Evolutionary conservation across 2,329 filamentous ascomycete genomes (phyloP), one percentile per base, ranked within the genome.

Genomic region (Penicillium sp.): DNA sequence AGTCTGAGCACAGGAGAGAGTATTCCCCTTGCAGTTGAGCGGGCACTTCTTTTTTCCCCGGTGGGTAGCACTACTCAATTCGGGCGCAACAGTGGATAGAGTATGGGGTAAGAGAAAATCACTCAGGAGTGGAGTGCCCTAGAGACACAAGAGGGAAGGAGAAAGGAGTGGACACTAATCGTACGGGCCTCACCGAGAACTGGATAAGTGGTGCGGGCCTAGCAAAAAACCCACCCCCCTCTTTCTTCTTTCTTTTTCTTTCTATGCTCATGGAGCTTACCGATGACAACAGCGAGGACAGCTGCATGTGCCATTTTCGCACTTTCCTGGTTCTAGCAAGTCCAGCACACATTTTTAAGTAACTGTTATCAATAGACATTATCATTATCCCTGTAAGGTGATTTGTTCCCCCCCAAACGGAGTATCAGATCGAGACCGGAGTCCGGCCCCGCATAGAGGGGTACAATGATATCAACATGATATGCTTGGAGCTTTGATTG

Each of bases 391-490:
- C 31, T 5, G 23, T 21, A 9, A 7, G 5, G 16, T 50, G 43
- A 44, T 44, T 52, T 43, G 40, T 46, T 16, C 40, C 40, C 23
- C n/a, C n/a, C n/a, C n/a, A n/a, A n/a, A n/a, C 42, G 42, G 42
- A 33, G 42, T 31, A 45, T 45, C 42, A 45, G 42, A 45, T 45
- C 42, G 42, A 45, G 42, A 45, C 42, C 40, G 57, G 31, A 58
- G 47, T 43, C 29, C 56, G 48, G 60, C 60, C 62, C 62, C 61
- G 61, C 61, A 62, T 26, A 28, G 21, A 9, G 37, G 18, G 9
- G 19, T 46, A 36, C 36, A 51, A 52, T 65, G 63, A 65, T 60
- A 61, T 65, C 63, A 63, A 48, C 50, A 52, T 60, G 55, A 60
- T 52, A 39, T 23, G 42, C 45, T 36, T 48, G 14, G 13, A 14